Conservation (phyloP, 1,139 yeast species). For the Yarrowia galli region DNA sequence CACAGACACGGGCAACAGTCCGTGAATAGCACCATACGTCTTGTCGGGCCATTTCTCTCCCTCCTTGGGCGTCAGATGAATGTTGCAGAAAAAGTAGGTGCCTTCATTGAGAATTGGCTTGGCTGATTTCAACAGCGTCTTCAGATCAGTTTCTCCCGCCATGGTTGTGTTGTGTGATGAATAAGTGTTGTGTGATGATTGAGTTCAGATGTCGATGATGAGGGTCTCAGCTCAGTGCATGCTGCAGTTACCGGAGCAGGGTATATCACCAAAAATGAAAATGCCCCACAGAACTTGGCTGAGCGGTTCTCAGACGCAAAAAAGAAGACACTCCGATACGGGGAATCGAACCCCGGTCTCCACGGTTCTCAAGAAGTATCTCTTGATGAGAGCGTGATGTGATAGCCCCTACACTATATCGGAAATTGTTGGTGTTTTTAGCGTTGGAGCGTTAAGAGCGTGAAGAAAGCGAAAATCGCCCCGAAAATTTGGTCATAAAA, state of each 20-base stretch:
- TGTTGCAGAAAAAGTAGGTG: conserved; percentile 27
- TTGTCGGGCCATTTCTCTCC: conserved; percentile 21
- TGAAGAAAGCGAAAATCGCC: neutral
- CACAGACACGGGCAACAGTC: conserved; percentile 11
- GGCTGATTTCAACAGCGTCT: conserved; percentile 22
- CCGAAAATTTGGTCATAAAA: neutral
- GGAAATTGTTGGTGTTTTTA: neutral
- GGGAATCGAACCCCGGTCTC: conserved; percentile 27
- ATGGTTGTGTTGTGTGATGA: neutral
- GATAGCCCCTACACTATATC: conserved; percentile 29
- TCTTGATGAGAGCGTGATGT: conserved; percentile 22
- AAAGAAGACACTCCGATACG: conserved; percentile 4
- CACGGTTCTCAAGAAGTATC: conserved; percentile 13
- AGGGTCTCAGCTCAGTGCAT: neutral
- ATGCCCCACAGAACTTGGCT: neutral
- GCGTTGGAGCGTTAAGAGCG: neutral
- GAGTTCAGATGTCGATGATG: neutral
- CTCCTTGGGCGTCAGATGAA: conserved; percentile 4
- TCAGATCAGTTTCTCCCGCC: conserved; percentile 16
- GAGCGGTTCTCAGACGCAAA: too few species aligned
- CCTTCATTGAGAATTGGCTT: conserved; percentile 29
- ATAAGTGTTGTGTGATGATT: neutral
- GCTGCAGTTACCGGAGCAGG: neutral
- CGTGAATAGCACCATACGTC: conserved; percentile 19
- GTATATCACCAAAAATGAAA: neutral